Evolutionary conservation across 2,329 filamentous ascomycete genomes (phyloP), one percentile per base, ranked within the genome.

Genomic region (Colletotrichum eleusines): DNA sequence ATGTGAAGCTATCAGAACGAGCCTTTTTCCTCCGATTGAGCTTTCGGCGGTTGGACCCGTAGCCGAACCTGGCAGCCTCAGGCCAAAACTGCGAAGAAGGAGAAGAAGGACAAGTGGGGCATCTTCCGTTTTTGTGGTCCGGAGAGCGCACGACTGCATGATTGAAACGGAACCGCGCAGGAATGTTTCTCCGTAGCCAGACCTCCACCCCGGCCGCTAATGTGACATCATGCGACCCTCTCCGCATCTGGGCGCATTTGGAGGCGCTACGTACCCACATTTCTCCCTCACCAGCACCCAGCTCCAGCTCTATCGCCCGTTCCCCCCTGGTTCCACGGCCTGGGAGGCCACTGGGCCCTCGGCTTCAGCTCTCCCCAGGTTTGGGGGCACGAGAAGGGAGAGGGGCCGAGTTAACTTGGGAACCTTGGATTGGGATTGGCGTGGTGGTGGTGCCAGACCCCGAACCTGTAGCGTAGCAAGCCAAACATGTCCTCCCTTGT

Each of bases 1-100:
- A 75, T 74, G 75, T 77, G 76, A 77, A 78, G 78, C 77, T 74
- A 78, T 77, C 74, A 76, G 75, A 77, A 80, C 79, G 81, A 82
- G 80, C 79, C 78, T 81, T 82, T 82, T 81, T 81, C 72, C 65
- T 72, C 71, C 76, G 78, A 79, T 73, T 63, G 63, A 67, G 60
- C 71, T 63, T 71, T 71, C 68, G 71, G 75, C 76, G 78, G 76
- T 75, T 80, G 78, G 76, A 79, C 75, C 79, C 77, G 78, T 77
- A 78, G 77, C 79, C 79, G 79, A 77, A 69, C 9, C 69, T 48
- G 12, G n/a, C 0, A 51, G 78, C 80, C 80, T 81, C 54, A 79
- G 73, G 74, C 74, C 14, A 55, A 35, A n/a, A 16, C 5, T 23
- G 20, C 14, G 14, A 26, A 23, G 23, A 14, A 35, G n/a, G 14